A percentile compares a stretch with the other conserved stretches of the same genome.
phyloP scores from a whole-genome alignment of 306 rosid species.

The Echinosophora koreensis region DNA sequence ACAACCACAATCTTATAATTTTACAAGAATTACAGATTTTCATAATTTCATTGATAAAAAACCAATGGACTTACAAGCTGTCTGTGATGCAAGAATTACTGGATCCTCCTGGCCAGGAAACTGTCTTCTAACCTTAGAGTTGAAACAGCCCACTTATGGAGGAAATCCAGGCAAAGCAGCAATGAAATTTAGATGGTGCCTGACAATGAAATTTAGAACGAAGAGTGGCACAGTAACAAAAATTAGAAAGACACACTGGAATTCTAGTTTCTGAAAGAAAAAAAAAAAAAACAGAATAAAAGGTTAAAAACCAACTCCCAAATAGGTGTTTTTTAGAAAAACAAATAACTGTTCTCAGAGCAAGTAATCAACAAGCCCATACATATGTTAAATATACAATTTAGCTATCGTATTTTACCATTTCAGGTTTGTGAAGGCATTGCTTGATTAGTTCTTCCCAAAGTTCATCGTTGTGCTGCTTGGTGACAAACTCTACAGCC shows the following conservation, averaged over 20 bases:
- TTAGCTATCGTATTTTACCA: slow-evolving; percentile 46
- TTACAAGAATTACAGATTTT: slow-evolving; percentile 25
- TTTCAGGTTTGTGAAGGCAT: slow-evolving; percentile 64
- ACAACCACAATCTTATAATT: neutral
- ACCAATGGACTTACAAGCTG: slow-evolving; percentile 74
- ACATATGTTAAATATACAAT: slow-evolving; percentile 34
- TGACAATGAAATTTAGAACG: neutral
- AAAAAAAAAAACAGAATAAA: slow-evolving; percentile 6
- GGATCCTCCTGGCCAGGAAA: slow-evolving; percentile 86
- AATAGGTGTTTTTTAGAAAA: neutral
- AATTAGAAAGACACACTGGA: neutral
- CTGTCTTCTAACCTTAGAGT: slow-evolving; percentile 68
- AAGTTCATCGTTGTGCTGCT: slow-evolving; percentile 67
- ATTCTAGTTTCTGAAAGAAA: slow-evolving; percentile 16
- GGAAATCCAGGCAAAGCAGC: slow-evolving; percentile 53
- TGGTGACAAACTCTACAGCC: slow-evolving; percentile 88
- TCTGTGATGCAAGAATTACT: slow-evolving; percentile 79
- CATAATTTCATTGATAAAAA: neutral
- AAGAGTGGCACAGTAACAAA: neutral
- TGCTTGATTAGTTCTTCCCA: slow-evolving; percentile 70
- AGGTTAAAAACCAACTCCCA: slow-evolving; percentile 13
- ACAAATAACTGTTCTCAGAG: neutral
- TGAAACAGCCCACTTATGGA: slow-evolving; percentile 89
- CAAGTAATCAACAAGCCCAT: slow-evolving; percentile 2
- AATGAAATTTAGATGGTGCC: too few relatives aligned